Evolutionary conservation across 371 early-diverging fungal genomes (phyloP), one percentile per base, ranked within the genome.

Genomic region (Mucor mucedo): DNA sequence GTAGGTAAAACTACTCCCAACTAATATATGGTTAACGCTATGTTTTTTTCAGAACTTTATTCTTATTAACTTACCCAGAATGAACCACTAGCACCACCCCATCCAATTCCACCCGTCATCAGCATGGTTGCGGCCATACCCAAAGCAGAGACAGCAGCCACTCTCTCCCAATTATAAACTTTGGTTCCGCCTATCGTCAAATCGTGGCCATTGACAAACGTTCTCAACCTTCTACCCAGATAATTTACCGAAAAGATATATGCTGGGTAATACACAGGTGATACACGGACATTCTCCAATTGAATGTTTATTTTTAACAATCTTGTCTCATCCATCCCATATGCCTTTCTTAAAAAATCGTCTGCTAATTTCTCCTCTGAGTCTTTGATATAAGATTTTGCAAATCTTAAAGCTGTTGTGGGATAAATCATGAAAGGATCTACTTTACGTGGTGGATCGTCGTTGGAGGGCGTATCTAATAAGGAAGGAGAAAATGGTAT

Each of bases 231-330:
- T 58, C 84, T 68, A 27, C 83, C 75, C 8, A 87, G 70, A 58
- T 85, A 79, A 38, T 69, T 62, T 5, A 84, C 74, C 4, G 84
- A 79, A 30, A 80, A 85, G 4, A 87, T 73, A 44, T 71, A 87
- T 0, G 80, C 80, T 3, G 87, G 86, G 41, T 84, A 82, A 60
- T 87, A 87, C 2, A 87, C 77, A 0, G 87, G 87, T 10, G 85
- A 83, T 6, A 82, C 63, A 33, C 76, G 66, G 7, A 87, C 55
- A 38, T 78, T 66, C 16, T 68, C 58, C 16, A 84, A 65, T 32
- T 79, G 59, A 41, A 85, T 64, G 14, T 83, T 76, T 63, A 87
- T 69, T 6, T 82, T 74, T 38, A 87, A 40, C 28, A 85, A 68
- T 40, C 87, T 72, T 2, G 83, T 83, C 16, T 78, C 74, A 40